Evolutionary conservation across 805 yeast genomes (phyloP).

Genomic region (Hanseniaspora mollemarum): DNA sequence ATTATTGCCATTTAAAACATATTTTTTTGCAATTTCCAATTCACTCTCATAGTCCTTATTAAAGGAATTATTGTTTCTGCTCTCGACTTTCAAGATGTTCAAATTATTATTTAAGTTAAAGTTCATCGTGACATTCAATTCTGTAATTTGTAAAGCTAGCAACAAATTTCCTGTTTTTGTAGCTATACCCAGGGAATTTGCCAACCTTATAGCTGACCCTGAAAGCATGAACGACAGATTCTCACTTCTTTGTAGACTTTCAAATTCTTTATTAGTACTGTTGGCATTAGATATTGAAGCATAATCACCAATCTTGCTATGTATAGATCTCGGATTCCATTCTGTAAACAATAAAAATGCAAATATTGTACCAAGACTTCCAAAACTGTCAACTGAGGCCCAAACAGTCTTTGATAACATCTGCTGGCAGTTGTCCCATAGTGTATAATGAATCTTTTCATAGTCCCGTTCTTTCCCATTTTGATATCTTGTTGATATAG

Average conservation of each 20-base stretch:
- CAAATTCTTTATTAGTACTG: conserved; percentile 39
- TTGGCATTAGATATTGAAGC: conserved; percentile 37
- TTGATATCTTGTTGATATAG: conserved; percentile 72
- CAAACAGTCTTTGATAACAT: conserved; percentile 77
- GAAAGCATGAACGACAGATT: conserved; percentile 90
- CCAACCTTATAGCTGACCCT: conserved; percentile 75
- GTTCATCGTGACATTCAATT: conserved; percentile 70
- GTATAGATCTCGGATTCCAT: conserved; percentile 93
- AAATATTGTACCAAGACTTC: conserved; percentile 75
- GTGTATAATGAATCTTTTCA: conserved; percentile 53
- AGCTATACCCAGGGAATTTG: conserved; percentile 76
- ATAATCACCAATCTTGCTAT: conserved; percentile 76
- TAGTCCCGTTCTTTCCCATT: conserved; percentile 36
- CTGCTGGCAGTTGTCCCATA: conserved; percentile 77
- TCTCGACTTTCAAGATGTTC: conserved; percentile 11
- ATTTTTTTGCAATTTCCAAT: conserved; percentile 20
- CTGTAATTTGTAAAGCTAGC: conserved; percentile 75
- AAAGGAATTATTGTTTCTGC: conserved; percentile 1
- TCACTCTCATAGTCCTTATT: conserved; percentile 3
- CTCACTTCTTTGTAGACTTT: conserved; percentile 76
- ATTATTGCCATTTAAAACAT: conserved; percentile 26
- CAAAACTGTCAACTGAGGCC: conserved; percentile 75
- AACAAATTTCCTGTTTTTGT: conserved; percentile 62
- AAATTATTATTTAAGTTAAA: conserved; percentile 70
- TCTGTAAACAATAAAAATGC: conserved; percentile 80